Conservation (phyloP, 116 monocot species). For the Posidonia oceanica region DNA sequence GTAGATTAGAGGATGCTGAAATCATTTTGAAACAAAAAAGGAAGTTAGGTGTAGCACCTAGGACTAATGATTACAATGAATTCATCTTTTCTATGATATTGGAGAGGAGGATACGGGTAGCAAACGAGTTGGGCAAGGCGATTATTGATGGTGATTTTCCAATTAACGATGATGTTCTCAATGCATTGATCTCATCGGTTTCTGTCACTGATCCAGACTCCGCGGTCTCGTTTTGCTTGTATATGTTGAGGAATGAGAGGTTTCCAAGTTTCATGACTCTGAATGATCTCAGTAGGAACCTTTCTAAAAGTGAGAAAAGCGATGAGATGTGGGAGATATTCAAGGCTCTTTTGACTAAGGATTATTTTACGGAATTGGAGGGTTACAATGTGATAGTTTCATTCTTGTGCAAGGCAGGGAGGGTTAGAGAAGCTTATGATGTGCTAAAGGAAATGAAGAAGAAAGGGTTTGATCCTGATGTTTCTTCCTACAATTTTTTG, state of each 20-base stretch:
- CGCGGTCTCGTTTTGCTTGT: conserved; percentile 40
- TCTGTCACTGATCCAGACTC: conserved; percentile 40
- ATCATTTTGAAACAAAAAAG: conserved; percentile 83
- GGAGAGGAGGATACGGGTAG: conserved; percentile 33
- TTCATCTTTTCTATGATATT: conserved; percentile 48
- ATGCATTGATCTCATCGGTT: conserved; percentile 50
- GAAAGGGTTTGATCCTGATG: conserved; percentile 40
- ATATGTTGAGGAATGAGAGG: conserved; percentile 47
- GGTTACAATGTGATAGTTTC: conserved; percentile 44
- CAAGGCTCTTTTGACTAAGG: conserved; percentile 34
- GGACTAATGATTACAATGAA: conserved; percentile 50
- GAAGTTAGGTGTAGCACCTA: conserved; percentile 82
- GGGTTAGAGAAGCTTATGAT: conserved; percentile 70
- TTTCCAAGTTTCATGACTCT: conserved; percentile 33
- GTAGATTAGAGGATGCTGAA: conserved; percentile 32
- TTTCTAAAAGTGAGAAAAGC: conserved; percentile 36
- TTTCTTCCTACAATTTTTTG: conserved; percentile 58
- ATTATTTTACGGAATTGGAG: conserved; percentile 27
- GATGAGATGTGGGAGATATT: conserved; percentile 55
- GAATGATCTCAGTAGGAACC: conserved; percentile 31
- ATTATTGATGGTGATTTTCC: conserved; percentile 71
- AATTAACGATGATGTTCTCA: conserved; percentile 48
- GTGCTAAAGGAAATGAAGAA: conserved; percentile 73
- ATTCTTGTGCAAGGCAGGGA: conserved; percentile 58
- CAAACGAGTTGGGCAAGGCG: conserved; percentile 53